Conservation (phyloP, 352 stramenopile species). For the Phytophthora agathidicida region DNA sequence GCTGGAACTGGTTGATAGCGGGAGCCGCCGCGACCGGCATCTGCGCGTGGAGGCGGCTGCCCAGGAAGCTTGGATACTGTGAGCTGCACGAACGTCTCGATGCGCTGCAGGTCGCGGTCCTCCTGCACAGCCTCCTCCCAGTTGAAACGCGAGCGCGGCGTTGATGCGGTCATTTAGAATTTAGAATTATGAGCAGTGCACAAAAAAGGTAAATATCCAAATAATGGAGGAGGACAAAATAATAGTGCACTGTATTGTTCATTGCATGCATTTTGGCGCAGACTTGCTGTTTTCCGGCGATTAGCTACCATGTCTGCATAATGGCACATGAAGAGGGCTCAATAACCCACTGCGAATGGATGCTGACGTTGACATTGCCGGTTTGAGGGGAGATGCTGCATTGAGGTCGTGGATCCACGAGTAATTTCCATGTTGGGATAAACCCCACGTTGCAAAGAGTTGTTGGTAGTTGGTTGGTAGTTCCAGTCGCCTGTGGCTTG, state of each 20-base stretch:
- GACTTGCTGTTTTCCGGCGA: too few species aligned
- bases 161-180: not conserved
- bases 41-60: not conserved
- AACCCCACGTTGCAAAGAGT: constrained; percentile 19
- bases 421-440: constrained; percentile 8
- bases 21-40: constrained; percentile 8
- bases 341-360: too few species aligned
- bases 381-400: constrained; percentile 25
- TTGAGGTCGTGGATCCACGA: constrained; percentile 28
- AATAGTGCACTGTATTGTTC: too few species aligned
- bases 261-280: too few species aligned
- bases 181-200: too few species aligned
- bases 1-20: constrained; percentile 25
- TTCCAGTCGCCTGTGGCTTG: not conserved
- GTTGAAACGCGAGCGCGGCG: constrained; percentile 22
- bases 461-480: constrained; percentile 26
- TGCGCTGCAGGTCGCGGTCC: constrained; percentile 34
- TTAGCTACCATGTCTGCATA: too few species aligned
- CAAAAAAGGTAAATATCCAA: too few species aligned
- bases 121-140: constrained; percentile 38
- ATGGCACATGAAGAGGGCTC: too few species aligned
- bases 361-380: too few species aligned
- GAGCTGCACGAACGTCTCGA: constrained; percentile 28
- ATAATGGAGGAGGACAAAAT: too few species aligned
- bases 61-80: constrained; percentile 28